Evolutionary conservation across 495 filamentous ascomycete species (phyloP).

Genomic region (Xylaria nigripes): DNA sequence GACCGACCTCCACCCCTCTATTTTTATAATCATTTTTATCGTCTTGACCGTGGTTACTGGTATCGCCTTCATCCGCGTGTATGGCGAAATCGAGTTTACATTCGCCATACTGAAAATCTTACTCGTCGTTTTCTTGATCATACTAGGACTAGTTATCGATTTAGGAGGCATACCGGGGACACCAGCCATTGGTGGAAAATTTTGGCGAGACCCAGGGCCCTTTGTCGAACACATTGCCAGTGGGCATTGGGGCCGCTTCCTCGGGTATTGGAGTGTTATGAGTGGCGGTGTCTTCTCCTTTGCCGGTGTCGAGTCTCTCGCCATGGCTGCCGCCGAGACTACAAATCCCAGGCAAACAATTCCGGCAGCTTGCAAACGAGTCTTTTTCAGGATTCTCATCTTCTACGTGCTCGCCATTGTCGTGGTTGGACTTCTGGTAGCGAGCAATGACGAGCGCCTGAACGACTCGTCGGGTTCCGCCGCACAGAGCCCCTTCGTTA

Average conservation of each 20-base stretch:
- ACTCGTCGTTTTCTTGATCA: slow-evolving; percentile 43
- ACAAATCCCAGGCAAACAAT: slow-evolving; percentile 47
- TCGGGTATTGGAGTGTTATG: slow-evolving; percentile 54
- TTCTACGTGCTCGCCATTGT: slow-evolving; percentile 56
- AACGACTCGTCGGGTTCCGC: slow-evolving; percentile 41
- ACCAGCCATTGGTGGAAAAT: slow-evolving; percentile 34
- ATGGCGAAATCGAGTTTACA: slow-evolving; percentile 50
- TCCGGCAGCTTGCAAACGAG: slow-evolving; percentile 42
- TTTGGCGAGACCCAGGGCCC: slow-evolving; percentile 46
- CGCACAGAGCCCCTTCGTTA: slow-evolving; percentile 64
- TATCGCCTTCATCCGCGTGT: slow-evolving; percentile 45
- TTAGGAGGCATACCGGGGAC: slow-evolving; percentile 52
- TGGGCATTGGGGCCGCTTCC: slow-evolving; percentile 25
- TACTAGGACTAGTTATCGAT: slow-evolving; percentile 45
- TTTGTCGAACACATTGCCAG: slow-evolving; percentile 41
- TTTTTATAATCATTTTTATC: slow-evolving; percentile 51
- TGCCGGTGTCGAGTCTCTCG: slow-evolving; percentile 48
- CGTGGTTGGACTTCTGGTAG: slow-evolving; percentile 58
- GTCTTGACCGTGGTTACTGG: slow-evolving; percentile 45
- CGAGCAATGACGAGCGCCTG: slow-evolving; percentile 50
- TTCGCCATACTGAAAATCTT: slow-evolving; percentile 52
- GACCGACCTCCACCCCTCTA: slow-evolving; percentile 44
- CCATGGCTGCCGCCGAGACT: slow-evolving; percentile 57
- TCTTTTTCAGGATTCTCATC: slow-evolving; percentile 44
- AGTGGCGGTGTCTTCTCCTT: slow-evolving; percentile 53